phyloP scores from a whole-genome alignment of 257 asterid genomes.

The Rubia yunnanensis region DNA sequence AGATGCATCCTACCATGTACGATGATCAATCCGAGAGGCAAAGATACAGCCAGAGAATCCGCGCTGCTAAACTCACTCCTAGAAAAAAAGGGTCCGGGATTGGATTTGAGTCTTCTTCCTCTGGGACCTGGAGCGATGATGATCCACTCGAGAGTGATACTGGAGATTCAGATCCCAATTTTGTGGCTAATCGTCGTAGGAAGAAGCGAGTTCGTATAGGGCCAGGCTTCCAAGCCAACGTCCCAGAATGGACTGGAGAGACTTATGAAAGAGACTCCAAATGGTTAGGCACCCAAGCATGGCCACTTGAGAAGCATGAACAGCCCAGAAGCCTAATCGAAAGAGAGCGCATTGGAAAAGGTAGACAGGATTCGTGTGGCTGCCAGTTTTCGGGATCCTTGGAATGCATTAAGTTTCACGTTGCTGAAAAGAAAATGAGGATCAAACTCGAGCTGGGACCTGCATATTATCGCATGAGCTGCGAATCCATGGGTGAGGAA shows the following conservation, averaged over 20 bases:
- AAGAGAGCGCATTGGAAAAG: conserved; percentile 35
- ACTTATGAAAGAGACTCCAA: conserved; percentile 36
- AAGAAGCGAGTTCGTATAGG: conserved; percentile 11
- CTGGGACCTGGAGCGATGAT: conserved; percentile 9
- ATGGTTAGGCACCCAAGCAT: conserved; percentile 30
- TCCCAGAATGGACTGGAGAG: conserved; percentile 18
- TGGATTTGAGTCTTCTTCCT: conserved; percentile 4
- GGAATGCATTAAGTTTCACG: conserved; percentile 33
- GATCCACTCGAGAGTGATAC: conserved; percentile 8
- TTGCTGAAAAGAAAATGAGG: conserved; percentile 24
- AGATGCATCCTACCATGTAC: conserved; percentile 81
- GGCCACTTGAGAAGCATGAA: conserved; percentile 30
- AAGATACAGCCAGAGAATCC: conserved; percentile 69
- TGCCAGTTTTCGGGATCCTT: conserved; percentile 30
- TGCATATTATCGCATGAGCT: conserved; percentile 28
- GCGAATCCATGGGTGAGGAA: conserved; percentile 27
- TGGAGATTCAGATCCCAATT: conserved; percentile 1
- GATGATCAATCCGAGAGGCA: conserved; percentile 48
- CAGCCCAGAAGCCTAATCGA: conserved; percentile 26
- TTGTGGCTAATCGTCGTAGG: background rate
- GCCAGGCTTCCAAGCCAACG: conserved; percentile 9
- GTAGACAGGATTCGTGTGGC: conserved; percentile 36
- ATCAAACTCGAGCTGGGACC: conserved; percentile 29
- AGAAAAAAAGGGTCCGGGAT: conserved; percentile 17
- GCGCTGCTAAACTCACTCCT: conserved; percentile 39